Base-by-base conservation (phyloP, 176 grass and related monocot species). In the Oryza glumipatula region DNA sequence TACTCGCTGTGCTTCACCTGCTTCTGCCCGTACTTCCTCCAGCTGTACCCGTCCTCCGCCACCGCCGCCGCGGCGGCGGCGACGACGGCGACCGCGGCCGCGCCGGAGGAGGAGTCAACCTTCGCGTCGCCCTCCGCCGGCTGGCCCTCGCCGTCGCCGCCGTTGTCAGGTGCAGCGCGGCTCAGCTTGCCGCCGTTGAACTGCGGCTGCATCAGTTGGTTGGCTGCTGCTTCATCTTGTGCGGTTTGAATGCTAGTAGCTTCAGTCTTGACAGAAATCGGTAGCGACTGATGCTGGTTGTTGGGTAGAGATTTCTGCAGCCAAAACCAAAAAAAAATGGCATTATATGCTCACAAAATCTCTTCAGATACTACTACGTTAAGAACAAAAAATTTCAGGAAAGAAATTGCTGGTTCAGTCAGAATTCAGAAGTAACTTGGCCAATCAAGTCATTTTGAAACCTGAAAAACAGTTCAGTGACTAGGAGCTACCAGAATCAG, bases 11-110 rank as follows among this genome's bases (percentile, higher is more conserved):
- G 89, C 83, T 98, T 98, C 83, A 98, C 93, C 68, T 98, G 96
- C 84, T 98, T 98, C 91, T 98, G 96, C 72, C 96, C 96, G 74
- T 98, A 98, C 75, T 98, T 98, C 89, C 96, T 85, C 96, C 96
- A 98, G 67, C 94, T 92, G 87, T 98, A 95, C 33, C 91, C 93
- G 65, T 98, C 93, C 75, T 98, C 93, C 5, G 91, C 91, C 2
- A 89, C 89, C 8, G 82, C 41, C 0, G 73, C 9, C 4, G 67
- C 28, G 16, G 49, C 4, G 49, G 49, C 49, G 13, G 3, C 4
- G 0, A 78, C 3, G 48, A 14, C 49, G 13, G 1, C 4, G 0
- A 78, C 77, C 35, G 35, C 35, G 65, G 81, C 16, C 11, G 78
- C 78, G 15, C 69, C 71, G 49, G 72, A 11, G 43, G 41, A 73